Evolutionary conservation across 2,329 filamentous ascomycete species (phyloP), one percentile per base, ranked within the genome.

Genomic region (Endocalyx cinctus): DNA sequence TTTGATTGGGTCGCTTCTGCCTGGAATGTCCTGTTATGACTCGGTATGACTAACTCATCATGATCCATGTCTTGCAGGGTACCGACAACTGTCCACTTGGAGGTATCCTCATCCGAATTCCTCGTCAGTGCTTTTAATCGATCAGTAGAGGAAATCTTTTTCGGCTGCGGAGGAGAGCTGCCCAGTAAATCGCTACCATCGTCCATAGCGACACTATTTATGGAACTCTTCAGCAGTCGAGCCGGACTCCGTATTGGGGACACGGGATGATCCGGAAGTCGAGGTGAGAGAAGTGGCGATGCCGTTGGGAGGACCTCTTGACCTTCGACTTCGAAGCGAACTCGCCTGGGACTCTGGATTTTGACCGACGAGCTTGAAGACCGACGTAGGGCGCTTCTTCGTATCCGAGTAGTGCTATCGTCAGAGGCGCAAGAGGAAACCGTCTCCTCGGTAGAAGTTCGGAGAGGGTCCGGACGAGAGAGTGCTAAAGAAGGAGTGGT

Each of bases 311-410:
- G 58, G 22, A 82, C 74, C 48, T 81, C 75, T 42, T 69, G 62
- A 33, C 76, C 77, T 50, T 69, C 68, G 28, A 81, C 70, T 23
- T 78, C 70, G 42, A 82, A 82, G 29, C 78, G 75, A 36, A 82
- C 78, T 38, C 74, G 67, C 18, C 77, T 69, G n/a, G 74, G 74
- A 47, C 74, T 78, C 27, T 65, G 63, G 5, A 58, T 60, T 33
- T 68, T 66, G 31, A 64, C 69, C 17, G 70, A 67, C 19, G 61
- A 65, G 46, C 67, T 75, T 6, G 71, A 75, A 1, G 72, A 69
- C 30, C 75, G 66, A 37, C 77, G 70, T 36, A 81, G 55, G 28
- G 74, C 77, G 47, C 78, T 79, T 43, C 74, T 65, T 29, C 68
- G 66, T 25, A 57, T 55, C 43, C 64, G 66, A 15, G 60, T 59